Percentiles rank a stretch among this genome's conserved stretches.
Conservation (phyloP, 1,139 yeast genomes). For the Debaryomycetaceae sp. region DNA sequence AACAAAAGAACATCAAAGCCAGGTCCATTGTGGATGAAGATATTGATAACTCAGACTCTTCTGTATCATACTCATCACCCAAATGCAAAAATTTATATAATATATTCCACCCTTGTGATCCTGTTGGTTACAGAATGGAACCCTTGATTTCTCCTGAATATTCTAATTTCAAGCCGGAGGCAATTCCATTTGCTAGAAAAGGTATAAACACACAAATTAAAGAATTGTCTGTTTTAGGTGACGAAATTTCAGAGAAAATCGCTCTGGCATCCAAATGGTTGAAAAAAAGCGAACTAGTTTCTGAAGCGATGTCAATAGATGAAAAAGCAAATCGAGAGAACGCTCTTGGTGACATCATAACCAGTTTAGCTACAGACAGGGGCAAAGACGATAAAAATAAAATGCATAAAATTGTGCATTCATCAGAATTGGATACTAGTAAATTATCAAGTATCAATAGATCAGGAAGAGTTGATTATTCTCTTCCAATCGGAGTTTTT, state of each 20-base stretch:
- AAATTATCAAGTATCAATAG: slow-evolving; percentile 50
- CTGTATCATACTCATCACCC: slow-evolving; percentile 33
- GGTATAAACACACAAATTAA: slow-evolving; percentile 44
- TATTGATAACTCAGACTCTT: slow-evolving; percentile 15
- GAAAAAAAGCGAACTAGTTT: slow-evolving; percentile 18
- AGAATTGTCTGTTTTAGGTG: slow-evolving; percentile 38
- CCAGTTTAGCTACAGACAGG: slow-evolving; percentile 25
- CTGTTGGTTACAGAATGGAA: slow-evolving; percentile 82
- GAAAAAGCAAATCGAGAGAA: slow-evolving; percentile 30
- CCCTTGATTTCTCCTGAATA: slow-evolving; percentile 64
- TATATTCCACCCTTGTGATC: slow-evolving; percentile 84
- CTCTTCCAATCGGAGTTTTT: slow-evolving; percentile 73
- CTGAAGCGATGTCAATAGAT: slow-evolving; percentile 13
- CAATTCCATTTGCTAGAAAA: slow-evolving; percentile 54
- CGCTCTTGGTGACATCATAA: slow-evolving; percentile 45
- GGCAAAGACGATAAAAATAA: slow-evolving; percentile 16
- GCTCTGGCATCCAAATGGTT: slow-evolving; percentile 46
- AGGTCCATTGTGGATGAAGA: slow-evolving; percentile 22
- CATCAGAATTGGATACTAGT: slow-evolving; percentile 26
- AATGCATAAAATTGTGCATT: slow-evolving; percentile 17
- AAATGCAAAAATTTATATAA: slow-evolving; percentile 65
- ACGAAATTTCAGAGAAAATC: slow-evolving; percentile 44
- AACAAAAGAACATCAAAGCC: slow-evolving; percentile 51
- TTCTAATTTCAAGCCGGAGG: slow-evolving; percentile 56
- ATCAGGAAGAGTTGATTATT: slow-evolving; percentile 78